These are phyloP conservation scores for Pestalotiopsis fici DNA, from an alignment of 2,329 filamentous ascomycete species.

Conservation along the genomic window DNA sequence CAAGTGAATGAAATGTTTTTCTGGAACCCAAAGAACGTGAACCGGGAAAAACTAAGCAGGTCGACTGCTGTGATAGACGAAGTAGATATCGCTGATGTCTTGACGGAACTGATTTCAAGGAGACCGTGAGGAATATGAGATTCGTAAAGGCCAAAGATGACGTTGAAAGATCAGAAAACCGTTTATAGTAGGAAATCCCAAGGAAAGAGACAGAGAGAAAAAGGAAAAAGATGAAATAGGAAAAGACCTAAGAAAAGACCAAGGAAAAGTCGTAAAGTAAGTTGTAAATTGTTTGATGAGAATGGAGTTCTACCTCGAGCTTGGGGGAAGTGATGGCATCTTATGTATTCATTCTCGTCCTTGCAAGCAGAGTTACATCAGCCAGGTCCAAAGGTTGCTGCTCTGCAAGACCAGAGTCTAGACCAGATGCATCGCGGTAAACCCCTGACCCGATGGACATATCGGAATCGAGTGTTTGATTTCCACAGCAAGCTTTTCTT, in stretches of 20 bases:
- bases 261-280: conserved; percentile 24
- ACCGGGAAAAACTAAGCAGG: conserved; percentile 14
- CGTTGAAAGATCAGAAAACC: conserved; percentile 19
- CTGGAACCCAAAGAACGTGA: conserved; percentile 6
- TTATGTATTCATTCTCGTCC: conserved; percentile 23
- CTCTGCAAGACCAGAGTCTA: not conserved
- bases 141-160: conserved; percentile 21
- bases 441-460: not conserved
- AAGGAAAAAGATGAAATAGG: conserved; percentile 18
- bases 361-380: not conserved
- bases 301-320: conserved; percentile 9
- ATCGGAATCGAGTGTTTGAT: not conserved
- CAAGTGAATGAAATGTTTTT: conserved; percentile 1
- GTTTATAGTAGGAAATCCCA: conserved; percentile 19
- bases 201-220: conserved; percentile 22
- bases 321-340: conserved; percentile 11
- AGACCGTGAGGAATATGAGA: conserved; percentile 19
- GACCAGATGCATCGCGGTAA: conserved; percentile 5
- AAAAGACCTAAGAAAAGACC: conserved; percentile 6
- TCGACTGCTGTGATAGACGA: conserved; percentile 22
- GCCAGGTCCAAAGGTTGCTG: not conserved
- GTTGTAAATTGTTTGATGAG: conserved; percentile 18
- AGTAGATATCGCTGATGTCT: conserved; percentile 10
- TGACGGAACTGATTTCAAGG: conserved; percentile 15
- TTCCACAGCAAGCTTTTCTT: not conserved